Evolutionary conservation across 2,329 filamentous ascomycete species (phyloP).

Genomic region (Pseudopithomyces chartarum): DNA sequence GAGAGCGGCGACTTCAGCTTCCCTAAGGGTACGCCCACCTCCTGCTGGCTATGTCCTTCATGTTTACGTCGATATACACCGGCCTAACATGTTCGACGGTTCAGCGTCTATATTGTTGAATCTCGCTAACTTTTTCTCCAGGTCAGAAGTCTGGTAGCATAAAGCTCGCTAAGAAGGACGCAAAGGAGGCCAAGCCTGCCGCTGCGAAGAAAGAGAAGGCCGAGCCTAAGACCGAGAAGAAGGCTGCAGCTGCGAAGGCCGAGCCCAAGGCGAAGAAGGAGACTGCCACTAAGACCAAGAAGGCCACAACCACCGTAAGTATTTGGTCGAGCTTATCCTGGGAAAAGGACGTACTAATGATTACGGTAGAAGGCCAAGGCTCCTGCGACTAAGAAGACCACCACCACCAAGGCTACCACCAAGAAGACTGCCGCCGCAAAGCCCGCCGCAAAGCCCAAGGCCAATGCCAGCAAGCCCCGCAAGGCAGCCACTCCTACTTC

Average conservation of each 20-base stretch:
- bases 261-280: conserved; percentile 41
- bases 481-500: conserved; percentile 45
- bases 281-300: conserved; percentile 26
- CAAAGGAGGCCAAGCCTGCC: conserved; percentile 55
- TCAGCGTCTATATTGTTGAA: neutral
- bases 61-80: neutral
- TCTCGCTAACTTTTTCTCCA: conserved; percentile 29
- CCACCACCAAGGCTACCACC: conserved; percentile 32
- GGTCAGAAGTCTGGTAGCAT: conserved; percentile 80
- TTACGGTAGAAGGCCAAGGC: conserved; percentile 33
- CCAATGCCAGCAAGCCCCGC: conserved; percentile 53
- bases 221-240: conserved; percentile 41
- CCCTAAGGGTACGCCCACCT: conserved; percentile 75
- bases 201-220: conserved; percentile 34
- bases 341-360: conserved; percentile 15
- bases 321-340: neutral
- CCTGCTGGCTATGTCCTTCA: conserved; percentile 8
- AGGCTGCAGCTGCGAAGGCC: conserved; percentile 27
- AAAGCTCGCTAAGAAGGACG: conserved; percentile 85
- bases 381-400: conserved; percentile 8
- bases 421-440: conserved; percentile 25
- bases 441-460: conserved; percentile 46
- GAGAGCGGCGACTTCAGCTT: conserved; percentile 86
- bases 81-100: neutral
- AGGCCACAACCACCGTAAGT: conserved; percentile 30